phyloP scores from a whole-genome alignment of 768 basidiomycete species.

The Mycena galericulata region DNA sequence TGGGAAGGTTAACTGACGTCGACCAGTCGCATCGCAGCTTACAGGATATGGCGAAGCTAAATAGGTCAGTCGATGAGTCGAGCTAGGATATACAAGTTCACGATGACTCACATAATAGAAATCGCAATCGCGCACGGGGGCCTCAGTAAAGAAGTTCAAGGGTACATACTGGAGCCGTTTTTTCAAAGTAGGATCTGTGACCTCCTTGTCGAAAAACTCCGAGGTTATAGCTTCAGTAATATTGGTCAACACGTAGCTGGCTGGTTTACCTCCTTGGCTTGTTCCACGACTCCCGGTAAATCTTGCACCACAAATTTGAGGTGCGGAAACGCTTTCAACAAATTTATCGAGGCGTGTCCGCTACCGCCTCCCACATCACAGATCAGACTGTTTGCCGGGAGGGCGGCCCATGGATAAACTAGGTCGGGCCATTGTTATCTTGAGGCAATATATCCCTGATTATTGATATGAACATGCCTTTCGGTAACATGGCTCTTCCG shows the following conservation, averaged over 20 bases:
- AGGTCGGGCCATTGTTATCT: no score
- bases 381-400: conserved; percentile 42
- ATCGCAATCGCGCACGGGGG: conserved; percentile 35
- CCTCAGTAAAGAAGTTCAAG: conserved; percentile 42
- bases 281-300: conserved; percentile 43
- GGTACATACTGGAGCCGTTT: conserved; percentile 34
- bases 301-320: conserved; percentile 54
- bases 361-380: conserved; percentile 57
- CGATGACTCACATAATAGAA: conserved; percentile 42
- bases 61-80: no score
- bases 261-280: conserved; percentile 47
- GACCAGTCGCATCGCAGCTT: no score
- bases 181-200: conserved; percentile 8
- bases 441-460: no score
- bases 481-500: no score
- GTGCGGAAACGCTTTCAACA: conserved; percentile 48
- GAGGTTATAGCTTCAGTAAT: no score
- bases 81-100: no score
- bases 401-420: no score
- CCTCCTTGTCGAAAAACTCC: conserved; percentile 2
- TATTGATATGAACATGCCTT: no score
- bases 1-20: no score
- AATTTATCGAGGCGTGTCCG: conserved; percentile 48
- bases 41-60: conserved; percentile 31
- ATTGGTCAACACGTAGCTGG: neutral